These are phyloP conservation scores for Hamamelis virginiana DNA, from an alignment of 164 flowering plant genomes.

Conservation along the genomic window DNA sequence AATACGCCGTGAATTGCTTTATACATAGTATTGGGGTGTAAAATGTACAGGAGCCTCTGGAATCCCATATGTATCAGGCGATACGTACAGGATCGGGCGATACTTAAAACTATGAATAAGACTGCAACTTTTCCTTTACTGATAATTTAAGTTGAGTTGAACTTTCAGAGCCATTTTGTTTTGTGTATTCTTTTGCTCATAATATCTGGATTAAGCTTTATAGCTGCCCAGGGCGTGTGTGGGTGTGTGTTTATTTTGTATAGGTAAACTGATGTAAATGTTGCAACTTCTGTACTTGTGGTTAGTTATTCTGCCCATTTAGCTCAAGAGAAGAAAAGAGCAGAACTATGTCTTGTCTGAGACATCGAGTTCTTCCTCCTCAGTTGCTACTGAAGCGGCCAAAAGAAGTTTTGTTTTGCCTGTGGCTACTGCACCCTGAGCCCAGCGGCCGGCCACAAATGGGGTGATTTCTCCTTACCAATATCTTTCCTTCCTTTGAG, in stretches of 20 bases:
- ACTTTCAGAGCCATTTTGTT: background rate
- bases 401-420: conserved; percentile 94
- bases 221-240: no score
- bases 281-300: conserved; percentile 20
- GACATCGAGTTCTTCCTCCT: conserved; percentile 94
- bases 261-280: conserved; percentile 9
- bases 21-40: no score
- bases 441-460: conserved; percentile 77
- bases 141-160: background rate
- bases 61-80: no score
- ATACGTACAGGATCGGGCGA: no score
- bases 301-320: conserved; percentile 83
- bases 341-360: conserved; percentile 79
- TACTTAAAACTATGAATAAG: no score
- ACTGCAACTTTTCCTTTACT: background rate
- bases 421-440: conserved; percentile 92
- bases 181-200: background rate
- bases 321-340: conserved; percentile 78
- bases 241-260: background rate
- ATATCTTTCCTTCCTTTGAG: background rate
- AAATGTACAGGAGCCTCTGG: no score
- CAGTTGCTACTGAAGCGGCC: conserved; percentile 87
- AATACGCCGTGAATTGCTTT: no score
- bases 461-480: conserved; percentile 43
- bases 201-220: background rate